Evolutionary conservation across 139 green algal species (phyloP), one percentile per base, ranked within the genome.

Genomic region (Pleodorina starrii): DNA sequence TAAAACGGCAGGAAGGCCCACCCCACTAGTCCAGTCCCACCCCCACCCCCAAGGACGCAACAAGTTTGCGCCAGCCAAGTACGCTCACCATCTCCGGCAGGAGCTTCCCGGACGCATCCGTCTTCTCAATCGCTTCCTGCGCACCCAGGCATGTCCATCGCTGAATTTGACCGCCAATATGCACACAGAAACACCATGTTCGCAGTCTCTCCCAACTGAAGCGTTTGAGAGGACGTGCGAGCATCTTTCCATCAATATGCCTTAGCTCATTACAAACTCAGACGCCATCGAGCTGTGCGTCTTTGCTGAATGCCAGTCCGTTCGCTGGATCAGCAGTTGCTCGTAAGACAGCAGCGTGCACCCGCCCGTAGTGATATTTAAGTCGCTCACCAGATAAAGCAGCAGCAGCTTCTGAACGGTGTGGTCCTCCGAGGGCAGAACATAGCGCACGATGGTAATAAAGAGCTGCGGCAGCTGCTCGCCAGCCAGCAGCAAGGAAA

Each of bases 101-200:
- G 5, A 99, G 93, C 92, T 99, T 99, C 12, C 98, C 98, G 25
- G 93, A 50, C 0, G 95, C 76, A 68, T 99, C 98, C 27, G 97
- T 99, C 94, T 99, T 99, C 90, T 99, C 96, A 42, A 99, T 99
- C 1, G 97, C 99, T 88, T 99, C 98, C 95, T 98, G 95, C 82
- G 90, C 57, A 32, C 21, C 69, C 25, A 25, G 7, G 29, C 54
- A 66, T 66, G 54, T 12, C 54, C 54, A 66, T 25, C n/a, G n/a
- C n/a, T n/a, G n/a, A n/a, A n/a, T n/a, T n/a, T n/a, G n/a, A n/a
- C n/a, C n/a, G n/a, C n/a, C n/a, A n/a, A n/a, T n/a, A n/a, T n/a
- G n/a, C n/a, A n/a, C n/a, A n/a, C n/a, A n/a, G n/a, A n/a, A n/a
- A n/a, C n/a, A n/a, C n/a, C n/a, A n/a, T n/a, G n/a, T n/a, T n/a